Evolutionary conservation across 495 filamentous ascomycete species (phyloP).

Genomic region (Annulohypoxylon maeteangense): DNA sequence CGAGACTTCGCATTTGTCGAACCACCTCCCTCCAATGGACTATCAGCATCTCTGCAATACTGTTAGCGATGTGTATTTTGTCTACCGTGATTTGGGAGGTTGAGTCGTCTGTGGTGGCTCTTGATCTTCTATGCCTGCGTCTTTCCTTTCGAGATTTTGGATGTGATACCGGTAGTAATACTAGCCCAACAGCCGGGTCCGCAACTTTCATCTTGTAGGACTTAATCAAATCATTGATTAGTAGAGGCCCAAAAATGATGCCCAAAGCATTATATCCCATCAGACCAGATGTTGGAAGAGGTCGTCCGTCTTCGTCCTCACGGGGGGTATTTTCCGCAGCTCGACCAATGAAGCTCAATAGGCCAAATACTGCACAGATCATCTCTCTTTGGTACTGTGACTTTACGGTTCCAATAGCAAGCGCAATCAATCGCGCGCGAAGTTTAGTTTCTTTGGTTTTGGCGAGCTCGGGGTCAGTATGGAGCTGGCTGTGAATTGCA

Average conservation of each 20-base stretch:
- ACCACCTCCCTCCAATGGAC: slow-evolving; percentile 68
- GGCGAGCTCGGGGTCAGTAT: slow-evolving; percentile 59
- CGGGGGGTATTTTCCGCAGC: slow-evolving; percentile 60
- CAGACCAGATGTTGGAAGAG: slow-evolving; percentile 59
- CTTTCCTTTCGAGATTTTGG: slow-evolving; percentile 54
- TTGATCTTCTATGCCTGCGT: slow-evolving; percentile 25
- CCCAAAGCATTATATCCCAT: slow-evolving; percentile 73
- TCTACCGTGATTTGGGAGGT: slow-evolving; percentile 47
- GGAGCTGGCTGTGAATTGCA: slow-evolving; percentile 67
- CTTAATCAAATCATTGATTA: slow-evolving; percentile 67
- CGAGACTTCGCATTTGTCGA: slow-evolving; percentile 60
- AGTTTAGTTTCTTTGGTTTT: slow-evolving; percentile 63
- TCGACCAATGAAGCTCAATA: slow-evolving; percentile 65
- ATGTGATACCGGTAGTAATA: slow-evolving; percentile 50
- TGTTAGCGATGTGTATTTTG: slow-evolving; percentile 63
- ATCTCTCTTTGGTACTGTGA: slow-evolving; percentile 69
- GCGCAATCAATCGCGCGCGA: slow-evolving; percentile 70
- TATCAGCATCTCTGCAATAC: slow-evolving; percentile 68
- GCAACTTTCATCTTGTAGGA: slow-evolving; percentile 54
- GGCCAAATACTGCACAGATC: slow-evolving; percentile 73
- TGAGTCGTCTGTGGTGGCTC: slow-evolving; percentile 12
- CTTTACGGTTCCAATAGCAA: slow-evolving; percentile 65
- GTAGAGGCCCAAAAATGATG: slow-evolving; percentile 71
- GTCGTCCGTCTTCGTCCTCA: slow-evolving; percentile 59
- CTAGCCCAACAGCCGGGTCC: slow-evolving; percentile 49